A percentile compares a stretch with the other conserved stretches of the same genome.
These are phyloP conservation scores for Berkeleyomyces rouxiae DNA, from an alignment of 2,329 filamentous ascomycete genomes.

Conservation along the genomic window DNA sequence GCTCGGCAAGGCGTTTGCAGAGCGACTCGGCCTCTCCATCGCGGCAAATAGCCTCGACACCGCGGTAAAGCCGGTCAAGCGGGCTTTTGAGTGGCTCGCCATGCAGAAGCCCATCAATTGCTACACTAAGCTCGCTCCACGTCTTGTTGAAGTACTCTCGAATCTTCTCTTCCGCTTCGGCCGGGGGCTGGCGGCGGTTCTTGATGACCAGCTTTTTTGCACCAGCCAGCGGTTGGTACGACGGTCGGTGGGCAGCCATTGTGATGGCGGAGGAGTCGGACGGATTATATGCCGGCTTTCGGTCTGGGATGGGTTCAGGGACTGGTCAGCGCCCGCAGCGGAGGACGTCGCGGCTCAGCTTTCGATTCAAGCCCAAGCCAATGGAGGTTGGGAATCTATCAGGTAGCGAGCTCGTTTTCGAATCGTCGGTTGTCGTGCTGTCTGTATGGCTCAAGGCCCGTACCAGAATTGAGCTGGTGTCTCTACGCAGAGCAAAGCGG, in stretches of 20 bases:
- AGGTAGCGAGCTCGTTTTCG: too few relatives aligned
- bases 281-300: not conserved
- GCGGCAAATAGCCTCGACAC: slow-evolving; percentile 80
- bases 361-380: too few relatives aligned
- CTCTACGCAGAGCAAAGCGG: not conserved
- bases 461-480: too few relatives aligned
- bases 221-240: slow-evolving; percentile 49
- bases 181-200: slow-evolving; percentile 49
- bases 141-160: slow-evolving; percentile 64
- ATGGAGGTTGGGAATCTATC: too few relatives aligned
- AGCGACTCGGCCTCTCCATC: slow-evolving; percentile 55
- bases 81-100: slow-evolving; percentile 48
- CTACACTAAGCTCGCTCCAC: slow-evolving; percentile 56
- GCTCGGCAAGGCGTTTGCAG: slow-evolving; percentile 46
- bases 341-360: not conserved
- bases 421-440: too few relatives aligned
- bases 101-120: slow-evolving; percentile 57
- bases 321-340: not conserved
- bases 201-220: slow-evolving; percentile 85
- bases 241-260: not conserved
- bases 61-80: slow-evolving; percentile 78
- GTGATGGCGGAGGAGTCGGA: not conserved
- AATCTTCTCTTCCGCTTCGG: slow-evolving; percentile 37
- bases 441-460: too few relatives aligned
- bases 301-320: not conserved